Evolutionary conservation across 768 basidiomycete species (phyloP), one percentile per base, ranked within the genome.

Genomic region (Tricholoma bakamatsutake): DNA sequence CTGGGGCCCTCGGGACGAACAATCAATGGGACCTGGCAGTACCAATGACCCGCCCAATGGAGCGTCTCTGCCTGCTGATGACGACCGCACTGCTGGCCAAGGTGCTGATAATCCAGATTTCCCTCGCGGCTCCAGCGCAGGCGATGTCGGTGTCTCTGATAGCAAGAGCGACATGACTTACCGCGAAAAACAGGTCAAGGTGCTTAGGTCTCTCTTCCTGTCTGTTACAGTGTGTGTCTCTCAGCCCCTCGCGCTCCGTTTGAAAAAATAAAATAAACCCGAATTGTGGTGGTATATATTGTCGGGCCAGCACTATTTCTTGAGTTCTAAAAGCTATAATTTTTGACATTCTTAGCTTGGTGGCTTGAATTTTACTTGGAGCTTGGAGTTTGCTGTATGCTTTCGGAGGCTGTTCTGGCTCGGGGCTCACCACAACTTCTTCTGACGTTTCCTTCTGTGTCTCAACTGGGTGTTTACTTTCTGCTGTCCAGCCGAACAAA

Each of bases 401-500:
- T 72, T 67, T 63, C 67, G 69, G 72, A 72, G 71, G 69, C 73
- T 66, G 65, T 63, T 68, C 67, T 67, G 66, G 65, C 73, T 73
- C 65, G 66, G 72, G 67, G 71, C 73, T 69, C 70, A 71, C 73
- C 72, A 73, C 71, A 71, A 71, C 70, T 76, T 75, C 71, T 78
- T 76, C 68, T 74, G 70, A 66, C 79, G 74, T 76, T 76, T 77
- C 67, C 69, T 52, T 24, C 21, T 69, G 63, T 68, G 71, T 78
- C 74, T 80, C 73, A 69, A 79, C 79, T 76, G 73, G 75, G 81
- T 83, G 83, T 83, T 85, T 76, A 85, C 80, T 71, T 78, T 83
- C 74, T 81, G 78, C 80, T 77, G 76, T 78, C 76, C 81, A 93
- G 90, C 87, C 90, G 76, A 92, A 91, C 76, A 94, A 94, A 76